Base-by-base conservation (phyloP, 139 green algal genomes). In the Volvox reticuliferus region DNA sequence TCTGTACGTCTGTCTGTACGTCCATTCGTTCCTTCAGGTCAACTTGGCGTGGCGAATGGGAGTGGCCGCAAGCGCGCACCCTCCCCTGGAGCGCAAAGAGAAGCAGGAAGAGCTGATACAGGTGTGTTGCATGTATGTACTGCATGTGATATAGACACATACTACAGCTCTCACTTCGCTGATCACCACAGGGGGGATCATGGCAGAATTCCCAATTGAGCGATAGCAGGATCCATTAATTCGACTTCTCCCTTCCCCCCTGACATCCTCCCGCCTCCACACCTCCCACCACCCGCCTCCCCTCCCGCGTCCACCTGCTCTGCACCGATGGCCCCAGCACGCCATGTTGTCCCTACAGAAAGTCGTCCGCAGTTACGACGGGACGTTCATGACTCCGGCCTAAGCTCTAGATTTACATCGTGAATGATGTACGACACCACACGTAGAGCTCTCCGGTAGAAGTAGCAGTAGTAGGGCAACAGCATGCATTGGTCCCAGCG, bases 321-420 rank as follows among this genome's bases (percentile, higher is more conserved):
- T 55, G 44, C 44, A 9, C 44, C 44, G 44, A 55, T 55, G 44
- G 44, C 5, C 44, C 9, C 44, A 88, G 83, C 37, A 12, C 35
- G 83, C 83, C 1, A 28, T 88, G 35, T 63, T 88, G 67, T 24
- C 65, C 0, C 33, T 88, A 1, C 83, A 88, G 16, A 79, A 80
- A 68, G 83, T 88, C 3, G 83, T 88, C 26, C 83, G 83, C 83
- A 68, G 83, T 63, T 88, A n/a, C 35, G 83, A 80, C 67, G 83
- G 83, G 0, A 28, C 18, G n/a, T 67, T 88, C 35, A 13, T 68
- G 35, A 87, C 28, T 1, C 32, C 75, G 1, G 75, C 75, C 16
- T 81, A 81, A 26, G 44, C 44, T 55, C 5, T 55, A 14, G 5
- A 55, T 55, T 5, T 55, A 55, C 9, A 9, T 55, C 44, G 44